Conservation (phyloP, 768 basidiomycete genomes). For the Mycena rebaudengoi region DNA sequence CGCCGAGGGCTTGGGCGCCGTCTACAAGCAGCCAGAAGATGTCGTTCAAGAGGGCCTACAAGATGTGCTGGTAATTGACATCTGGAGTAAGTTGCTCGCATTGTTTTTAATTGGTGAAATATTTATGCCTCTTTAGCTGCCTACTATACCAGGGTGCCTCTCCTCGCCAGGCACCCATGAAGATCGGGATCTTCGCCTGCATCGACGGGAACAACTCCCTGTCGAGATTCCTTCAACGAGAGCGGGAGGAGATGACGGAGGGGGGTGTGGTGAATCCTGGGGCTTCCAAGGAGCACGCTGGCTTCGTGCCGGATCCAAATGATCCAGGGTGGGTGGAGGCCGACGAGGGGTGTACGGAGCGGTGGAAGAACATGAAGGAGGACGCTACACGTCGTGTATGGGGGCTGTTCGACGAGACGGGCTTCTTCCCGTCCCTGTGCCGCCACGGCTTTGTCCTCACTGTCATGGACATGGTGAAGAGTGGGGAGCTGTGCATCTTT, state of each 20-base stretch:
- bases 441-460: conserved; percentile 41
- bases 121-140: not conserved
- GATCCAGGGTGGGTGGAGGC: conserved; percentile 42
- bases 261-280: conserved; percentile 15
- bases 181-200: conserved; percentile 29
- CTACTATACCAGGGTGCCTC: not conserved
- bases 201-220: conserved; percentile 45
- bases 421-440: conserved; percentile 46
- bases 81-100: not conserved
- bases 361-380: conserved; percentile 32
- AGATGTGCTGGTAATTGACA: not conserved
- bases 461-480: conserved; percentile 42
- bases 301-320: conserved; percentile 7
- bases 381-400: conserved; percentile 36
- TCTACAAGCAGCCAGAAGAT: not conserved
- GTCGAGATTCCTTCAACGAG: conserved; percentile 32
- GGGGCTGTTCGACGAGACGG: conserved; percentile 45
- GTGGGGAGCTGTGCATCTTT: conserved; percentile 45
- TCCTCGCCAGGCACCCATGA: conserved; percentile 30
- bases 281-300: not conserved
- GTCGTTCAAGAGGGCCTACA: not conserved
- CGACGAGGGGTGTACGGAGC: conserved; percentile 30
- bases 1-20: not conserved
- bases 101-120: not conserved
- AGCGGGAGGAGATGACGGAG: conserved; percentile 41